A percentile compares a stretch with the other conserved stretches of the same genome.
Conservation (phyloP, 192 early-diverging fungal genomes). For the Coemansia sp. region DNA sequence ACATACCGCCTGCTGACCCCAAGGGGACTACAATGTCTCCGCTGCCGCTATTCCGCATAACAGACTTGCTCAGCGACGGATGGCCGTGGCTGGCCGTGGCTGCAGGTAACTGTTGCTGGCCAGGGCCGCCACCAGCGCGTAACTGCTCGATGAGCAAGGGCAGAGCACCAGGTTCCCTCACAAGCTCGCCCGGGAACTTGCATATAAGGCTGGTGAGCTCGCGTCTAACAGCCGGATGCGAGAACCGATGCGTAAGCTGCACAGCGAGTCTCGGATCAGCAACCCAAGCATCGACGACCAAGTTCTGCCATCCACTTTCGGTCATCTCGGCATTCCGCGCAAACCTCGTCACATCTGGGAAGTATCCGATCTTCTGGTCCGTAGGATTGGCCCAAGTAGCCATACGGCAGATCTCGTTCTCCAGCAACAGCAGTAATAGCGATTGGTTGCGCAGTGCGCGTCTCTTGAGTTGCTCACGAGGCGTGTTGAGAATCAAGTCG, state of each 20-base stretch:
- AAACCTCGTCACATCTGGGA: slow-evolving; percentile 43
- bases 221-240: slow-evolving; percentile 63
- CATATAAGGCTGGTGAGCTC: slow-evolving; percentile 68
- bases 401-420: slow-evolving; percentile 84
- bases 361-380: slow-evolving; percentile 41
- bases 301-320: slow-evolving; percentile 71
- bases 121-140: not conserved
- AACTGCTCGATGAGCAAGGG: slow-evolving; percentile 69
- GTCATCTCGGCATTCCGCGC: slow-evolving; percentile 45
- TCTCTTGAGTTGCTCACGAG: slow-evolving; percentile 41
- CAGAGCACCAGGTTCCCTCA: slow-evolving; percentile 73
- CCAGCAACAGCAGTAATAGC: slow-evolving; percentile 80
- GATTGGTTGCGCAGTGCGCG: slow-evolving; percentile 33
- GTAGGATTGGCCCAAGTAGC: slow-evolving; percentile 83
- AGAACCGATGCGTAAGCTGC: slow-evolving; percentile 74
- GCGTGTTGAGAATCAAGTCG: slow-evolving; percentile 29
- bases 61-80: not conserved
- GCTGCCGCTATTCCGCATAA: not conserved
- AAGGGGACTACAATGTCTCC: not conserved
- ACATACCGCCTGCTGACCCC: slow-evolving; percentile 27
- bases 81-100: not conserved
- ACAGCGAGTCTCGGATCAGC: slow-evolving; percentile 81
- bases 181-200: slow-evolving; percentile 64
- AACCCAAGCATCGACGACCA: slow-evolving; percentile 81
- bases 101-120: not conserved